Evolutionary conservation across 768 basidiomycete species (phyloP), one percentile per base, ranked within the genome.

Genomic region (Rickenella mellea): DNA sequence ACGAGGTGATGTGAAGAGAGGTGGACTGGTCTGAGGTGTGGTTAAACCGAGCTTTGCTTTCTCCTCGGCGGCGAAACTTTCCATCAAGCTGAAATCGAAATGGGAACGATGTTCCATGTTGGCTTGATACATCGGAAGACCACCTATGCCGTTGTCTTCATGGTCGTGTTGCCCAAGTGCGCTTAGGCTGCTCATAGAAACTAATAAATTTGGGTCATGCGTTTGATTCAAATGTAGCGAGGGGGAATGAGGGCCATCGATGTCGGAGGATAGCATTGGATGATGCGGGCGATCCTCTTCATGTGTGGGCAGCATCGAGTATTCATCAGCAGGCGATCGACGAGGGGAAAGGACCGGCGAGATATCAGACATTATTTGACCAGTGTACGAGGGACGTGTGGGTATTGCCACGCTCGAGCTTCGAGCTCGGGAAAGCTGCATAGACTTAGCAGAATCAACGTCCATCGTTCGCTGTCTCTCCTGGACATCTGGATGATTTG

Each of bases 381-480:
- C 42, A 19, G 17, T 10, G 22, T 35, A 12, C 15, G 37, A 19
- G 12, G 48, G 39, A n/a, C n/a, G n/a, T 17, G 64, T 43, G 11
- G 53, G 46, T 5, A 49, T 45, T 19, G 48, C 59, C 6, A 77
- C 52, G 0, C 81, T 82, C 39, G 78, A 78, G 46, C 80, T 68
- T 17, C 86, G 73, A 1, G 83, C 84, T 17, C 76, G 70, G 19
- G 81, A 83, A 30, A 84, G 73, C 25, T 84, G 82, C 56, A 87
- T 73, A 41, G 85, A 88, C 84, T 90, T 89, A 15, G 67, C 67
- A 37, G 55, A 57, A 53, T 93, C 91, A 1, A 87, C 87, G 53
- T 97, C 93, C 82, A 96, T 87, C 5, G 88, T 80, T 27, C 85
- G 75, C 67, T 97, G 92, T 15, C 92, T 78, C 59, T 96, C 91